A percentile compares a stretch with the other conserved stretches of the same genome.
Evolutionary conservation across 2,329 filamentous ascomycete species (phyloP).

Genomic region (Aspergillus novoparasiticus): DNA sequence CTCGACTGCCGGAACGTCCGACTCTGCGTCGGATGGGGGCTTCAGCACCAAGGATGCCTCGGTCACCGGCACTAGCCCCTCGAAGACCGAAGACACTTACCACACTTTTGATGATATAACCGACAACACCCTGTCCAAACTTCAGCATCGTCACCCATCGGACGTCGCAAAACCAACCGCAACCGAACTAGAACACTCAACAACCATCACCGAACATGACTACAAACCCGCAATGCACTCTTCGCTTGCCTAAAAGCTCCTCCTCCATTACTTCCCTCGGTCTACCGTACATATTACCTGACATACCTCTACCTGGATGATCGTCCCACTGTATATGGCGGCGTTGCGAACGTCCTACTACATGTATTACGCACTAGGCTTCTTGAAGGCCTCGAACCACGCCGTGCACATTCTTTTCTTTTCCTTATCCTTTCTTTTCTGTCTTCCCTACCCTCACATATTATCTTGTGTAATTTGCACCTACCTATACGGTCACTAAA

Average conservation of each 20-base stretch:
- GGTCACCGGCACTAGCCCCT: conserved; percentile 2
- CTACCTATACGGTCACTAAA: not conserved
- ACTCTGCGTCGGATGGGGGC: conserved; percentile 17
- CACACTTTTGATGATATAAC: not conserved
- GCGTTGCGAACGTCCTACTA: not conserved
- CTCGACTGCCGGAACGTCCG: conserved; percentile 37
- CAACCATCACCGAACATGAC: not conserved
- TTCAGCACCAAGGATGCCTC: conserved; percentile 11
- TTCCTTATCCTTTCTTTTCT: not conserved
- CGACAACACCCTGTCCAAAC: not conserved
- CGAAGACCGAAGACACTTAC: conserved; percentile 1
- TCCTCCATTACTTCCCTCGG: not conserved
- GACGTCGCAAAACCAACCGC: not conserved
- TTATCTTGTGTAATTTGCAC: not conserved
- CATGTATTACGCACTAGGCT: not conserved
- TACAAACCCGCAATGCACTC: not conserved
- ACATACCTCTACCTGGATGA: not conserved
- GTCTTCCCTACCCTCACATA: not conserved
- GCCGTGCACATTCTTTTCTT: not conserved
- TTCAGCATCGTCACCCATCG: not conserved
- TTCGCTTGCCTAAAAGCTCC: not conserved
- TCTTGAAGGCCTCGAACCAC: not conserved
- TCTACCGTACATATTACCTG: conserved; percentile 2
- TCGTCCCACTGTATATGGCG: not conserved
- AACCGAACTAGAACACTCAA: not conserved